Evolutionary conservation across 1,284 basidiomycete genomes (phyloP).

Genomic region (Amylostereum areolatum): DNA sequence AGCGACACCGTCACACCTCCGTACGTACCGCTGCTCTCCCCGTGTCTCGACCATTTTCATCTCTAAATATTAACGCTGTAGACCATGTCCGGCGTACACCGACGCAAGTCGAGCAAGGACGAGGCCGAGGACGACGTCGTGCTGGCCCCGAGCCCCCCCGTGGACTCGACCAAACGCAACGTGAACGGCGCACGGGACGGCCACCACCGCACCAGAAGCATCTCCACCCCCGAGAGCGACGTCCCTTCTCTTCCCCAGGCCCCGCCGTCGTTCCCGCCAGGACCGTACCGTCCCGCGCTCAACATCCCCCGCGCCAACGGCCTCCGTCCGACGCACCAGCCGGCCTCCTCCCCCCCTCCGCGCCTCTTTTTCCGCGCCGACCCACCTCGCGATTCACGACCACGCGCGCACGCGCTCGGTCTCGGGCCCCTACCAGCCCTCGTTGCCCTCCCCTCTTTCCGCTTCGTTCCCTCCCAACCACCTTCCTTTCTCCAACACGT

Average conservation of each 20-base stretch:
- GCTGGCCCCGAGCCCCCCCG: conserved; percentile 14
- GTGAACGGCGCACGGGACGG: conserved; percentile 1
- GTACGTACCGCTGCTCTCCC: no score
- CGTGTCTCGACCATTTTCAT: no score
- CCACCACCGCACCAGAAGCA: conserved; percentile 21
- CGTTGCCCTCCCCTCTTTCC: conserved; percentile 43
- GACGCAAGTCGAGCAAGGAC: conserved; percentile 29
- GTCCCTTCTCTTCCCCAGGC: conserved; percentile 16
- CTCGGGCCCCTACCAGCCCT: conserved; percentile 51
- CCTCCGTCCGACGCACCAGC: conserved; percentile 20
- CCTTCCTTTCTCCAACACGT: conserved; percentile 17
- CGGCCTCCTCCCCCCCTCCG: conserved; percentile 46
- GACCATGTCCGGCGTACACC: conserved; percentile 18
- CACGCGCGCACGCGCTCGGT: conserved; percentile 49
- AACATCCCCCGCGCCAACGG: conserved; percentile 16
- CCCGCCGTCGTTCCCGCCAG: conserved; percentile 31
- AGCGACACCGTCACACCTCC: no score
- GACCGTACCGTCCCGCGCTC: conserved; percentile 32
- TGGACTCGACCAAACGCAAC: conserved; percentile 12
- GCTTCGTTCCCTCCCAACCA: conserved; percentile 34
- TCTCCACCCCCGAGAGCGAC: conserved; percentile 26
- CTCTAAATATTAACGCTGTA: no score
- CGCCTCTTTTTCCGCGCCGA: conserved; percentile 36
- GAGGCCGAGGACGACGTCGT: conserved; percentile 23
- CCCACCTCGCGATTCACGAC: conserved; percentile 22